Evolutionary conservation across 1,139 yeast species (phyloP).

Genomic region (Neolecta irregularis): DNA sequence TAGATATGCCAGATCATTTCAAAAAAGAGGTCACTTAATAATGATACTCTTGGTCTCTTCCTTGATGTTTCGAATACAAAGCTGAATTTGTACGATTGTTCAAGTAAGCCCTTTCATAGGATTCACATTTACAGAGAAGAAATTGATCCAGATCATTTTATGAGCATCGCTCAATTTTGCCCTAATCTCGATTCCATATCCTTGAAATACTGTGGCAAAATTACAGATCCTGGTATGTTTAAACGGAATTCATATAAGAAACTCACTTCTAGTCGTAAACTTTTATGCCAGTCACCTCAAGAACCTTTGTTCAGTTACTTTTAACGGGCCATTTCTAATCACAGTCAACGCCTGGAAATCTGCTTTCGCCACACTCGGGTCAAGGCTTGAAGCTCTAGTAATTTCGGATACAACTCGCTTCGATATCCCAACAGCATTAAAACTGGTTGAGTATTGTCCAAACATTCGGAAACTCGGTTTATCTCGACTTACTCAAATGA

Average conservation of each 20-base stretch:
- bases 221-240: conserved; percentile 70
- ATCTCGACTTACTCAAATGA: conserved; percentile 58
- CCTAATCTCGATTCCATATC: conserved; percentile 55
- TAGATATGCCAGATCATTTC: conserved; percentile 61
- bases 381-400: conserved; percentile 39
- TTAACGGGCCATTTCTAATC: conserved; percentile 82
- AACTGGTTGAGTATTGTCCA: conserved; percentile 44
- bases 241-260: too few species aligned
- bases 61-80: conserved; percentile 41
- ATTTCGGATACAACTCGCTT: conserved; percentile 74
- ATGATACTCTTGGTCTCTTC: conserved; percentile 56
- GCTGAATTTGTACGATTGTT: conserved; percentile 84
- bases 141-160: conserved; percentile 48
- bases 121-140: too few species aligned
- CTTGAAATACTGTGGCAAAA: conserved; percentile 82
- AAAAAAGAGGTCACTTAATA: conserved; percentile 62
- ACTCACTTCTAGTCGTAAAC: too few species aligned
- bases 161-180: conserved; percentile 61
- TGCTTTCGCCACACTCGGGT: conserved; percentile 41
- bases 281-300: conserved; percentile 47
- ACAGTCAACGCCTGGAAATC: conserved; percentile 61
- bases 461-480: conserved; percentile 38
- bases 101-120: too few species aligned
- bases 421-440: conserved; percentile 46
- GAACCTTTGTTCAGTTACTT: conserved; percentile 35